Percentiles rank a stretch among this genome's conserved stretches.
phyloP scores from a whole-genome alignment of 129 eudicot species.

The Chrysanthemum lavandulifolium region DNA sequence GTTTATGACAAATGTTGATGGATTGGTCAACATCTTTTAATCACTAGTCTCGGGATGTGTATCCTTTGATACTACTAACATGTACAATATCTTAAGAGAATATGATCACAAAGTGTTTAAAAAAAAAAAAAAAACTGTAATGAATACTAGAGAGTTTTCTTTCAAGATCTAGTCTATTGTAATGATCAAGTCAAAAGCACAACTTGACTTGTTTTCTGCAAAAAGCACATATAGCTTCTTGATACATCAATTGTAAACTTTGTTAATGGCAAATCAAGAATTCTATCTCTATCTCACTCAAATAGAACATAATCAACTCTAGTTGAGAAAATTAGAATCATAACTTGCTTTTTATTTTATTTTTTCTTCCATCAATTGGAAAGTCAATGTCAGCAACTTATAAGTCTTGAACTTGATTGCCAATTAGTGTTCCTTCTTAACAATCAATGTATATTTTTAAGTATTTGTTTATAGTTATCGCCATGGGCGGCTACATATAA shows the following conservation, averaged over 20 bases:
- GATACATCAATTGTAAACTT: slow-evolving; percentile 19
- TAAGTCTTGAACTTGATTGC: background rate
- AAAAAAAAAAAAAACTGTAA: background rate
- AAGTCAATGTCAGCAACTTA: slow-evolving; percentile 26
- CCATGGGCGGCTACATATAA: too few relatives aligned
- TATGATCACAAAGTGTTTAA: slow-evolving; percentile 1
- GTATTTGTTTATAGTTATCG: background rate
- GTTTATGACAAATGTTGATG: slow-evolving; percentile 4
- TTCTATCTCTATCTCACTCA: slow-evolving; percentile 7
- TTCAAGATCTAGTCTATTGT: slow-evolving; percentile 1
- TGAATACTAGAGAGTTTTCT: background rate
- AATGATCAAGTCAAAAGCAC: slow-evolving; percentile 27
- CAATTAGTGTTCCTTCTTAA: slow-evolving; percentile 3
- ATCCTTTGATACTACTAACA: too few relatives aligned
- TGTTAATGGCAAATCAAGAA: slow-evolving; percentile 16
- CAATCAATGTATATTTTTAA: background rate
- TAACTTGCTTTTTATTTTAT: slow-evolving; percentile 3
- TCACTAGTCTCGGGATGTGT: too few relatives aligned
- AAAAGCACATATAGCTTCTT: slow-evolving; percentile 27
- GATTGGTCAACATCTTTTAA: too few relatives aligned
- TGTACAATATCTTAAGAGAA: too few relatives aligned
- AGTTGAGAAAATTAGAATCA: slow-evolving; percentile 1
- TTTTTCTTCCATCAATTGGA: background rate
- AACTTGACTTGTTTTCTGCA: slow-evolving; percentile 31
- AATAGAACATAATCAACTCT: background rate